Conservation (phyloP, 1,284 basidiomycete genomes). For the Schizopora paradoxa region DNA sequence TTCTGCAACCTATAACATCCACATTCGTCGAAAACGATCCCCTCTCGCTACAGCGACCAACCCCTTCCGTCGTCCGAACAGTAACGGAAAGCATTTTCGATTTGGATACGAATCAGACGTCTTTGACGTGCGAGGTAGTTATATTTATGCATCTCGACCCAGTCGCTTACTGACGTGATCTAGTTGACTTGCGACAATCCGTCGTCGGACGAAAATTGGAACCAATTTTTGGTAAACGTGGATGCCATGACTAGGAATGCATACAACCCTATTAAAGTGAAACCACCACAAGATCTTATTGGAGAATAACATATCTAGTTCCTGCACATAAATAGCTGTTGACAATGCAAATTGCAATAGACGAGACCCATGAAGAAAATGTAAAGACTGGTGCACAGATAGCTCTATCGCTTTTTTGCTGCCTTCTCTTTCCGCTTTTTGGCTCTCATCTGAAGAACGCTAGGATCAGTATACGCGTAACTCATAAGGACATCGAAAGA, state of each 20-base stretch:
- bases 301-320: not conserved
- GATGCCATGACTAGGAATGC: constrained; percentile 37
- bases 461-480: constrained; percentile 7
- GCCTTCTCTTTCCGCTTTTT: constrained; percentile 67
- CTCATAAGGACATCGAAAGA: not conserved
- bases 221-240: constrained; percentile 46
- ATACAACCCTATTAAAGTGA: constrained; percentile 19
- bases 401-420: constrained; percentile 42
- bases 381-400: constrained; percentile 9
- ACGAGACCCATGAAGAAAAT: constrained; percentile 7
- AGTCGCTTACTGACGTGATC: constrained; percentile 8
- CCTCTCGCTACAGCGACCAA: too few species aligned
- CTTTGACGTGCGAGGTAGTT: constrained; percentile 49
- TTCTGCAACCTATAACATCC: constrained; percentile 4
- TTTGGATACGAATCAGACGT: constrained; percentile 49
- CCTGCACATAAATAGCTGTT: constrained; percentile 5
- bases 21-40: too few species aligned
- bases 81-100: constrained; percentile 46
- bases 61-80: too few species aligned
- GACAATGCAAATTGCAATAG: constrained; percentile 16
- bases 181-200: constrained; percentile 45
- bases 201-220: constrained; percentile 41
- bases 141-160: not conserved
- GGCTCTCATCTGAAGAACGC: constrained; percentile 51
- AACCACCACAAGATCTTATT: constrained; percentile 1